Evolutionary conservation across 129 eudicot species (phyloP), one percentile per base, ranked within the genome.

Genomic region (Lonicera japonica): DNA sequence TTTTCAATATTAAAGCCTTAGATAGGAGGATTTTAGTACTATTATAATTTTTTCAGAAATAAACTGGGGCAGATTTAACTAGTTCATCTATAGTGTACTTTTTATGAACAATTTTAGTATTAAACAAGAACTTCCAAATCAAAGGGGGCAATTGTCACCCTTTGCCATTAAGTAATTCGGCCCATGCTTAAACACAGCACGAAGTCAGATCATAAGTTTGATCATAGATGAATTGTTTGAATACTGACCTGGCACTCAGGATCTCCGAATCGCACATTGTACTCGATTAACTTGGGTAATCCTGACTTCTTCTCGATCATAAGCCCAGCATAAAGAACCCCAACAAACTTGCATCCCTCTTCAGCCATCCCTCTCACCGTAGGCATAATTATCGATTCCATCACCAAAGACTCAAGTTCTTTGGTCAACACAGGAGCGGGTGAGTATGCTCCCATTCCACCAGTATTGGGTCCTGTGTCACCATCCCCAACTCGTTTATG

Each of bases 401-500:
- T 90, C 5, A 87, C 95, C 67, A 84, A 3, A 47, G 87, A 74
- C 56, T 90, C 79, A 47, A 90, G 95, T 69, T 90, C 86, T 68
- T 66, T 76, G 0, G 97, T 90, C 81, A 90, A 67, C 15, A 86
- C 77, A 18, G 95, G 97, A 21, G 97, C 95, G 0, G 97, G 97
- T 52, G 94, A 90, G 63, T 90, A 90, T 0, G 97, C 97, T 8
- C 97, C 97, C 95, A 90, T 90, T 62, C 97, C 97, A 71, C 97
- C 97, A 6, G 97, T 90, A 67, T 90, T 90, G 24, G 95, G 97
- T 16, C 97, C 97, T 5, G 76, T 75, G 36, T 90, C 97, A 50
- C 90, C 95, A 54, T 90, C 97, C 9, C 95, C 94, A 13, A 87
- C 97, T 55, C 97, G 83, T 82, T 90, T 90, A 74, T 90, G 97